Conservation (phyloP, 192 early-diverging fungal species). For the Coemansia sp. region DNA sequence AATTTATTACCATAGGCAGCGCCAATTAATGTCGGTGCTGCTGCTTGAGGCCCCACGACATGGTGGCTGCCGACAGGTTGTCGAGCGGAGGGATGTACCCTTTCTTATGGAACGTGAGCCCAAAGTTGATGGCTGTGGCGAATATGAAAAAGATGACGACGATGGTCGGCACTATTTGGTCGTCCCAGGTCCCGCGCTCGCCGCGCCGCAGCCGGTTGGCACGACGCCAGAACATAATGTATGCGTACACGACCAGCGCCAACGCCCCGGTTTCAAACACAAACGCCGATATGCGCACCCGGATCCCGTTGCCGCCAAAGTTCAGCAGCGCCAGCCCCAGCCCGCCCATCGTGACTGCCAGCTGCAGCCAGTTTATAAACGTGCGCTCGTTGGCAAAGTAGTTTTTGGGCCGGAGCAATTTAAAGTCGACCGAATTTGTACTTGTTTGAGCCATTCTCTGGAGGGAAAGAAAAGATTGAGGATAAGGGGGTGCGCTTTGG, state of each 20-base stretch:
- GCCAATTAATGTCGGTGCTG: neutral
- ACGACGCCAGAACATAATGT: conserved; percentile 47
- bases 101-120: conserved; percentile 56
- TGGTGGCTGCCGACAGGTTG: conserved; percentile 55
- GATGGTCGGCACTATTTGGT: conserved; percentile 40
- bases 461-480: neutral
- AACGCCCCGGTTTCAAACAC: conserved; percentile 50
- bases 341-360: conserved; percentile 62
- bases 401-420: conserved; percentile 61
- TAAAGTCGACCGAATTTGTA: conserved; percentile 39
- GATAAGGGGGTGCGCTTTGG: neutral
- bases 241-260: conserved; percentile 52
- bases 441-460: conserved; percentile 18
- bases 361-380: conserved; percentile 77
- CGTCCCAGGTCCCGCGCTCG: conserved; percentile 53
- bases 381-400: conserved; percentile 92
- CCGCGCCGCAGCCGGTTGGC: conserved; percentile 49
- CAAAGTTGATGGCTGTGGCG: conserved; percentile 55
- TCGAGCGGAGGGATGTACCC: conserved; percentile 47
- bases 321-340: conserved; percentile 67
- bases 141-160: conserved; percentile 53
- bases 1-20: too few relatives aligned
- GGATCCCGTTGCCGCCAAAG: conserved; percentile 56
- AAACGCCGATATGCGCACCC: conserved; percentile 51
- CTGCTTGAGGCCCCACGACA: conserved; percentile 49